A percentile compares a stretch with the other conserved stretches of the same genome.
Evolutionary conservation across 208 protist species (phyloP).

Genomic region (Angomonas deanei): DNA sequence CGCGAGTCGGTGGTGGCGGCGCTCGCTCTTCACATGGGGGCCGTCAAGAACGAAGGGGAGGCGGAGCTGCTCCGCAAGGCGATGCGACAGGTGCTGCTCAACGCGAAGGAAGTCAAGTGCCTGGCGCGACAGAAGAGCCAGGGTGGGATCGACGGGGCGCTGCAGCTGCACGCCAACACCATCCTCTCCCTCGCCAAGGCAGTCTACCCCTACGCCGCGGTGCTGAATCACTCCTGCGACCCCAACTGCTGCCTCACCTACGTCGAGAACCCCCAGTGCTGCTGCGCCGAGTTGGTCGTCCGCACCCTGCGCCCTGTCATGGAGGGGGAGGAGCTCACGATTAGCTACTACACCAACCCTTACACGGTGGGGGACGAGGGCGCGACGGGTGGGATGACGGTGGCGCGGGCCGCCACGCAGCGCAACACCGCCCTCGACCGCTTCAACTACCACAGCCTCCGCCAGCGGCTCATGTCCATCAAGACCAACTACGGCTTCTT

Average conservation of each 20-base stretch:
- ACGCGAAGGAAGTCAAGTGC: constrained; percentile 56
- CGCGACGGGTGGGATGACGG: constrained; percentile 25
- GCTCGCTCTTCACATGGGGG: constrained; percentile 58
- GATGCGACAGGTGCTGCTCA: constrained; percentile 65
- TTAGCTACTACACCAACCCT: constrained; percentile 35
- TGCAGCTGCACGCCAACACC: constrained; percentile 34
- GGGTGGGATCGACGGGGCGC: neutral
- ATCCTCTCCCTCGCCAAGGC: constrained; percentile 58
- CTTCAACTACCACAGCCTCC: constrained; percentile 74
- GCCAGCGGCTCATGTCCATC: constrained; percentile 59
- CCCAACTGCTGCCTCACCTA: constrained; percentile 83
- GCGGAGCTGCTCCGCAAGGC: constrained; percentile 68
- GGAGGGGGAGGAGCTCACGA: constrained; percentile 74
- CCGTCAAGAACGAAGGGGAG: constrained; percentile 30
- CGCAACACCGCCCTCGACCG: constrained; percentile 11
- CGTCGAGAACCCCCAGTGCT: constrained; percentile 67
- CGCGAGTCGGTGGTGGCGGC: constrained; percentile 60
- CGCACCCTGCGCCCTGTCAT: constrained; percentile 57
- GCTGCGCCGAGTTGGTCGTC: constrained; percentile 41
- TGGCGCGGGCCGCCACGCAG: neutral
- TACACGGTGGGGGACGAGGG: neutral
- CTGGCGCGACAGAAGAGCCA: constrained; percentile 20
- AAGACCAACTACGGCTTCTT: constrained; percentile 71
- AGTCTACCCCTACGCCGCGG: constrained; percentile 48
- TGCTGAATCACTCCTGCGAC: constrained; percentile 82